Evolutionary conservation across 164 flowering plant species (phyloP).

Genomic region (Vitis rupestris): DNA sequence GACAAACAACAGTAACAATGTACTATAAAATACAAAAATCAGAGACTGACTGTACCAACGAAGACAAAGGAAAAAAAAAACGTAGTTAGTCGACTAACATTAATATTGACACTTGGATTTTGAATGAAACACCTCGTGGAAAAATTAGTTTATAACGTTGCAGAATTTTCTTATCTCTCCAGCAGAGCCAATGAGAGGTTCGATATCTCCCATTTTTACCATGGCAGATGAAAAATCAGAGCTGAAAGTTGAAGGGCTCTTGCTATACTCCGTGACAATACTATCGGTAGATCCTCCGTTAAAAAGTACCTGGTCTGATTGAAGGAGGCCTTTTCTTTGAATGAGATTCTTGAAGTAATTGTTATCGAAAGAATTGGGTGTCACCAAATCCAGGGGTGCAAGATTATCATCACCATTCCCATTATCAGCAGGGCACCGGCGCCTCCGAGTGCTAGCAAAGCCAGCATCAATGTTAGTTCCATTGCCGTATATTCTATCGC

Average conservation of each 20-base stretch:
- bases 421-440: conserved; percentile 26
- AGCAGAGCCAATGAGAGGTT: conserved; percentile 38
- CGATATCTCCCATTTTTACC: conserved; percentile 40
- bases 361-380: conserved; percentile 42
- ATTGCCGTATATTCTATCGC: not conserved
- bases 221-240: conserved; percentile 40
- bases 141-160: conserved; percentile 20
- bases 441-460: conserved; percentile 29
- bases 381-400: conserved; percentile 51
- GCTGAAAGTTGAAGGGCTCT: conserved; percentile 16
- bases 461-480: conserved; percentile 35
- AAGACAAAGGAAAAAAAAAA: too few relatives aligned
- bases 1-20: too few relatives aligned
- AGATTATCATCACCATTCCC: conserved; percentile 26
- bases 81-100: too few relatives aligned
- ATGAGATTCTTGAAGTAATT: conserved; percentile 48
- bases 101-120: not conserved
- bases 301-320: conserved; percentile 37
- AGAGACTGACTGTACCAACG: too few relatives aligned
- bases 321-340: conserved; percentile 37
- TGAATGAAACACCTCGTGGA: not conserved
- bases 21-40: too few relatives aligned
- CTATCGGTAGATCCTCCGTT: conserved; percentile 28
- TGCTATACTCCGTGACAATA: conserved; percentile 28
- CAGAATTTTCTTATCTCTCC: conserved; percentile 43